These are phyloP conservation scores for Tricladium varicosporioides DNA, from an alignment of 2,329 filamentous ascomycete species.

Conservation along the genomic window DNA sequence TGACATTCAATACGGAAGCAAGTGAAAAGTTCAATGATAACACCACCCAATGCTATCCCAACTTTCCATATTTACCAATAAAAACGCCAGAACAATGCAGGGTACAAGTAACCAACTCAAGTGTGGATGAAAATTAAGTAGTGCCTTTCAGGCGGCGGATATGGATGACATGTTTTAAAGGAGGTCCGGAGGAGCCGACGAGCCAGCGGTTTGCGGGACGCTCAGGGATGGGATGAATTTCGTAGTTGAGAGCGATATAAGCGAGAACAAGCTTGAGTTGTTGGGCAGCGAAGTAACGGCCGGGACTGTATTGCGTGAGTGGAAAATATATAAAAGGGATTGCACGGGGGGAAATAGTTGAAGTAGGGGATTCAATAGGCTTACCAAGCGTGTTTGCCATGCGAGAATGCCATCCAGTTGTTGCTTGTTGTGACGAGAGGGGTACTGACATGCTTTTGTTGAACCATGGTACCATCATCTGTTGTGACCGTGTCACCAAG, in stretches of 20 bases:
- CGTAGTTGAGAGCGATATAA: conserved; percentile 26
- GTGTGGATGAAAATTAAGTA: not conserved
- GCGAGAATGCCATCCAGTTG: conserved; percentile 30
- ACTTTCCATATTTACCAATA: too few species aligned
- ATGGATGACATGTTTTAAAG: conserved; percentile 31
- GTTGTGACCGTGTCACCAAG: not conserved
- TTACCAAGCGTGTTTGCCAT: conserved; percentile 34
- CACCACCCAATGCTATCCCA: too few species aligned
- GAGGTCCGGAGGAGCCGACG: conserved; percentile 30
- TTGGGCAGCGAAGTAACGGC: conserved; percentile 25
- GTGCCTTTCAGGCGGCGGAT: conserved; percentile 24
- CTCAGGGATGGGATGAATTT: conserved; percentile 23
- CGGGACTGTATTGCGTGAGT: conserved; percentile 15
- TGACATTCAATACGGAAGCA: too few species aligned
- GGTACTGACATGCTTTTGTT: conserved; percentile 18
- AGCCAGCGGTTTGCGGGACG: conserved; percentile 36
- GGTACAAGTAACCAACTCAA: too few species aligned
- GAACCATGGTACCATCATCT: not conserved
- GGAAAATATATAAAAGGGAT: not conserved
- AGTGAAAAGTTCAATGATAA: too few species aligned
- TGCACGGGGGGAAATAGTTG: conserved; percentile 19
- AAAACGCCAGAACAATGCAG: too few species aligned
- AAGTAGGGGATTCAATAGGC: conserved; percentile 15
- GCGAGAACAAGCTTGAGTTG: conserved; percentile 29
- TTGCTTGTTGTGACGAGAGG: conserved; percentile 27